phyloP scores from a whole-genome alignment of 352 stramenopile species.

The Phytopythium litorale region DNA sequence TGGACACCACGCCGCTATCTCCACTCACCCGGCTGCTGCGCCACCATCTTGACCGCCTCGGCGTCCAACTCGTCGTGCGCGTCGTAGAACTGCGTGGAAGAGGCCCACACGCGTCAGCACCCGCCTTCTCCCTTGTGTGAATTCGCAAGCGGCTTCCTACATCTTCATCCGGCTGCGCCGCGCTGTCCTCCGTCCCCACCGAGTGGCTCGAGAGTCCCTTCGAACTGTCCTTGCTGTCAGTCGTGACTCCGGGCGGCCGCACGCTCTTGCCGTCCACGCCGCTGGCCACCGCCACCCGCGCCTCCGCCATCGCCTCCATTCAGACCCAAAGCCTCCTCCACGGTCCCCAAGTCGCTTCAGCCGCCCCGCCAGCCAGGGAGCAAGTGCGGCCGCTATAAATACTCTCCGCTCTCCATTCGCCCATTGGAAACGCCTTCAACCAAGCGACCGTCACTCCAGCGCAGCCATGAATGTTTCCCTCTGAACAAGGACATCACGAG shows the following conservation, averaged over 20 bases:
- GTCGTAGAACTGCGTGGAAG: slow-evolving; percentile 57
- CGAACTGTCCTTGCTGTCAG: too few relatives aligned
- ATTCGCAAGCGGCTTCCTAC: slow-evolving; percentile 17
- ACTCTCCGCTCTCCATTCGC: neutral
- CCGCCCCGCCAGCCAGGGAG: neutral
- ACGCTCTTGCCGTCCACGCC: neutral
- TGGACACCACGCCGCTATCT: neutral
- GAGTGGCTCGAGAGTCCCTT: neutral
- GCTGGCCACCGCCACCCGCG: neutral
- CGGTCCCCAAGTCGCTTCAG: neutral
- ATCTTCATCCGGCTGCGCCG: slow-evolving; percentile 53
- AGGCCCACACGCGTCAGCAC: neutral
- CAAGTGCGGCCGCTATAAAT: neutral
- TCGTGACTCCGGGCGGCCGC: neutral
- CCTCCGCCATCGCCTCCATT: neutral
- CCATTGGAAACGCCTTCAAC: slow-evolving; percentile 30
- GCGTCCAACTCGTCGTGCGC: slow-evolving; percentile 49
- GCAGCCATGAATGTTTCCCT: too few relatives aligned
- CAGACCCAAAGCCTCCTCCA: neutral
- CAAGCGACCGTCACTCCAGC: slow-evolving; percentile 21
- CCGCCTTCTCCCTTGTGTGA: too few relatives aligned
- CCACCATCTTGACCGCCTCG: slow-evolving; percentile 22
- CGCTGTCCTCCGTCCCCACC: slow-evolving; percentile 44
- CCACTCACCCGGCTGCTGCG: neutral
- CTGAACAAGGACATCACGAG: too few relatives aligned